Conservation (phyloP, 305 asterid species). For the Solanum hybrid region DNA sequence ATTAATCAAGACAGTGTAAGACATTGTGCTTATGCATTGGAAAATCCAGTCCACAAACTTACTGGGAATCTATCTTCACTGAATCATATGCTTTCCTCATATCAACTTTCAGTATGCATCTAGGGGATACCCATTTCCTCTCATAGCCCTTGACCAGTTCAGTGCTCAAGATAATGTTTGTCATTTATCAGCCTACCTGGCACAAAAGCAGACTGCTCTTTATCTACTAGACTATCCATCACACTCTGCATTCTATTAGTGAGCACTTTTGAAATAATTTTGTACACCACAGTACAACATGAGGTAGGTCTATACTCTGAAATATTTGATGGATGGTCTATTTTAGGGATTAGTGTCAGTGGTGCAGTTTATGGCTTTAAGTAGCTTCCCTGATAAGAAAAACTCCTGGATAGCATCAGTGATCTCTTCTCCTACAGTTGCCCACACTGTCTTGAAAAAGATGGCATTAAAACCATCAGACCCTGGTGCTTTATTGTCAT, state of each 20-base stretch:
- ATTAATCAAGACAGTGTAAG: background rate
- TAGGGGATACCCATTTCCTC: background rate
- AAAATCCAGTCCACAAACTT: background rate
- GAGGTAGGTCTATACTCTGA: background rate
- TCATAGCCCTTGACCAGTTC: background rate
- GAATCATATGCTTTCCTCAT: background rate
- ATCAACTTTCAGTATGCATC: background rate
- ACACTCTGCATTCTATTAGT: background rate
- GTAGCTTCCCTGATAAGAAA: background rate
- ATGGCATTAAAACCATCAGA: background rate
- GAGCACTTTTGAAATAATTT: background rate
- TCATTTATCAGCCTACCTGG: background rate
- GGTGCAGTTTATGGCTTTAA: background rate
- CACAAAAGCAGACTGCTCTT: background rate
- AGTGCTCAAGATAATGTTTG: background rate
- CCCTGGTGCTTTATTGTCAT: background rate
- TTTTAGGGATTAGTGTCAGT: background rate
- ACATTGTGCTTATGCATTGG: background rate
- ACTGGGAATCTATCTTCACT: background rate
- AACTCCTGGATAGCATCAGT: background rate
- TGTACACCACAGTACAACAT: background rate
- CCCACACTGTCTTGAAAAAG: background rate
- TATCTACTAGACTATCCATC: background rate
- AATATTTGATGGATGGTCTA: background rate
- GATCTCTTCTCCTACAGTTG: background rate